Conservation (phyloP, 164 flowering plant genomes). For the Amborella trichopoda region DNA sequence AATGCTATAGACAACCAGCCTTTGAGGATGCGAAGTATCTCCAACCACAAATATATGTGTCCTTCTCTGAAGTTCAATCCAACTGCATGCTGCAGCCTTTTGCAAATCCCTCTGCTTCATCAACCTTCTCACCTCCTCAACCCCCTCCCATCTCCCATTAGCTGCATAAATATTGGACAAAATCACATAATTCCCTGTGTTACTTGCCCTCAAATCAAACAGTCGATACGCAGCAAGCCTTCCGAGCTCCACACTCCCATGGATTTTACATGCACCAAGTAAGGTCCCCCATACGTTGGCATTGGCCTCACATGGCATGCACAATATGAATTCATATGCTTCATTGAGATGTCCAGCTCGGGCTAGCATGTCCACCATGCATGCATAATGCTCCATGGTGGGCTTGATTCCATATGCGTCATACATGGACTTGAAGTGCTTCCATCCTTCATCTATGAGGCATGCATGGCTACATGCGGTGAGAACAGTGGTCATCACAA, state of each 20-base stretch:
- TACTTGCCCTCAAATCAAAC: conserved; percentile 29
- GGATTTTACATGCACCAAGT: conserved; percentile 60
- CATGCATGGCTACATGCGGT: conserved; percentile 85
- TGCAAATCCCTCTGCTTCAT: conserved; percentile 49
- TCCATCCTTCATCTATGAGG: conserved; percentile 52
- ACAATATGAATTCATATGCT: conserved; percentile 44
- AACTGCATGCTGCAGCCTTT: conserved; percentile 81
- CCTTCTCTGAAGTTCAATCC: conserved; percentile 58
- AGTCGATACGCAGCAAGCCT: conserved; percentile 44
- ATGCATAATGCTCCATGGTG: conserved; percentile 72
- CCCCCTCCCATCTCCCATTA: conserved; percentile 66
- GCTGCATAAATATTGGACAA: conserved; percentile 77
- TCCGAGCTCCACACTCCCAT: conserved; percentile 55
- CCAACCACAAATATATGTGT: conserved; percentile 53
- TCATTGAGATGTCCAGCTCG: conserved; percentile 52
- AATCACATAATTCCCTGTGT: conserved; percentile 60
- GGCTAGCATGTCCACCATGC: conserved; percentile 72
- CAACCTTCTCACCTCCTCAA: conserved; percentile 51
- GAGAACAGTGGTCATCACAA: conserved; percentile 46
- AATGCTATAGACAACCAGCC: conserved; percentile 22
- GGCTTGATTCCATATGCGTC: conserved; percentile 47
- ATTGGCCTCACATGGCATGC: conserved; percentile 57
- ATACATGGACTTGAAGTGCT: conserved; percentile 44
- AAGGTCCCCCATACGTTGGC: conserved; percentile 68
- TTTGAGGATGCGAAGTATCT: conserved; percentile 47